Evolutionary conservation across 768 basidiomycete species (phyloP), one percentile per base, ranked within the genome.

Genomic region (Pleurotus giganteus): DNA sequence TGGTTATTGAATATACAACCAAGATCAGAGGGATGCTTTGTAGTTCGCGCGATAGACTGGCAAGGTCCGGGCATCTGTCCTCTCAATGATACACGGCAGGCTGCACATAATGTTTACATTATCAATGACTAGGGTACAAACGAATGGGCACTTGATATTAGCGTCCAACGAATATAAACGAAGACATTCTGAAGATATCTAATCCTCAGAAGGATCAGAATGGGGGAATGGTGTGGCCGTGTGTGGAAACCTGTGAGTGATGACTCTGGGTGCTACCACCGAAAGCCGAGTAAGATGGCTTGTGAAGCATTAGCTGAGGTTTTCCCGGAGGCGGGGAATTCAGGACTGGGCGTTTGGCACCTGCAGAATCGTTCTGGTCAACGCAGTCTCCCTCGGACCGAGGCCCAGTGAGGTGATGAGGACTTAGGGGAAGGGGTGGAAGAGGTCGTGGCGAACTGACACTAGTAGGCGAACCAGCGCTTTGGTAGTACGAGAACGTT

Each of bases 401-500:
- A 41, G 39, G 7, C n/a, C 19, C 39, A 11, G 19, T 11, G n/a
- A n/a, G 7, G n/a, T 17, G 5, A 24, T 24, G 11, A 28, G 44
- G 3, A 24, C 21, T 23, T 9, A 19, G 9, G 24, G 49, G 49
- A 21, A 51, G 34, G 21, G 49, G 49, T 21, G 49, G 49, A 34
- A 51, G 49, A 23, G 49, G 49, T 36, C 34, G 34, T 13, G 44
- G 44, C 17, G 44, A 45, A 24, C 44, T 27, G 24, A 9, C 4
- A 24, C 7, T 37, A 13, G 23, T 28, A 12, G 49, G 34, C 49
- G 49, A 37, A 23, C 34, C 49, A 21, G 49, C 9, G 23, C 19
- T 32, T 7, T 34, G 34, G n/a, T 51, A 51, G 27, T 51, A 51
- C 29, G 49, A 51, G 24, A 51, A 28, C n/a, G 49, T 51, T 11